These are phyloP conservation scores for Rhizoclosmatium sp. DNA, from an alignment of 192 early-diverging fungal species.

Conservation along the genomic window DNA sequence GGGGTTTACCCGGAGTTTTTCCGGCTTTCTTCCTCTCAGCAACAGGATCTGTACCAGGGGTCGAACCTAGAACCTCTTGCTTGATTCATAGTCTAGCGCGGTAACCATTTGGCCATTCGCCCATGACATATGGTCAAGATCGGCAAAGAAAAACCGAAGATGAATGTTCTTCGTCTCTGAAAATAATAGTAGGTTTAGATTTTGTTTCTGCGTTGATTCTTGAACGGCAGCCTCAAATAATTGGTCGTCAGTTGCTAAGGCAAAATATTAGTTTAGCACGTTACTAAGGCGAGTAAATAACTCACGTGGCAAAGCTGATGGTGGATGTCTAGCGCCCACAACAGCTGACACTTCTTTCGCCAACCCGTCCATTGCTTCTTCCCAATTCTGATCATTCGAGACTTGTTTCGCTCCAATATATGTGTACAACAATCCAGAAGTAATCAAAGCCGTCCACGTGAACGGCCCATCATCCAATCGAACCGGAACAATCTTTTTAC, in stretches of 20 bases:
- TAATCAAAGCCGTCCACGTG: slow-evolving; percentile 51
- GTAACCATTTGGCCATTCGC: too few species aligned
- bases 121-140: too few species aligned
- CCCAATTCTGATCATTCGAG: slow-evolving; percentile 12
- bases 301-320: background rate
- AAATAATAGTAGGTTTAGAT: background rate
- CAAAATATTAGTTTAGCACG: background rate
- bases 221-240: slow-evolving; percentile 8
- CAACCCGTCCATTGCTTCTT: slow-evolving; percentile 35
- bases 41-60: too few species aligned
- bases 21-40: too few species aligned
- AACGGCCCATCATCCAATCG: slow-evolving; percentile 46
- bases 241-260: slow-evolving; percentile 9
- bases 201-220: background rate
- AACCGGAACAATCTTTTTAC: slow-evolving; percentile 50
- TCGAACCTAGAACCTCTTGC: too few species aligned
- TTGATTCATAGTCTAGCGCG: too few species aligned
- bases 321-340: slow-evolving; percentile 7
- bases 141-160: too few species aligned
- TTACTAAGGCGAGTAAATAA: background rate
- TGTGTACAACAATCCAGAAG: slow-evolving; percentile 45
- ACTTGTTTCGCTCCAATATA: slow-evolving; percentile 25
- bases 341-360: slow-evolving; percentile 27
- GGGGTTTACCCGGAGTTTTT: too few species aligned
- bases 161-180: too few species aligned